Evolutionary conservation across 441 rosid genomes (phyloP), one percentile per base, ranked within the genome.

Genomic region (Bocquillonia castaneifolia): DNA sequence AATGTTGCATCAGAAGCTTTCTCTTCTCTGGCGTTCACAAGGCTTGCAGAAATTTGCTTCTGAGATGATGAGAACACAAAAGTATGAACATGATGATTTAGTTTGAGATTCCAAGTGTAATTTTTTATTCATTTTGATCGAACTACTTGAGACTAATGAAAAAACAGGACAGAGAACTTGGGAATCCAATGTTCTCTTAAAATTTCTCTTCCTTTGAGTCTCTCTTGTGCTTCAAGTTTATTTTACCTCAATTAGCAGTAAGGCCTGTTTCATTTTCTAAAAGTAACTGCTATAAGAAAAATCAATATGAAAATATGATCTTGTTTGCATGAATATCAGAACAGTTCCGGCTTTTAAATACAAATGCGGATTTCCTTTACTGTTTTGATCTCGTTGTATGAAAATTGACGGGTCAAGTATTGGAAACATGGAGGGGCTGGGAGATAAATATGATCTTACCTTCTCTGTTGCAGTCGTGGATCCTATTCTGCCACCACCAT

Each of bases 361-460:
- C 6, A 25, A 4, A 10, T 52, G 6, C 31, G 17, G 13, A 14
- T 47, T 63, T 63, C 32, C 8, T n/a, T 5, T 25, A 0, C 39
- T 20, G 29, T 51, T 18, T 13, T 25, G 40, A 1, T 31, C 34
- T 51, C 20, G 36, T 52, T 52, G 15, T 2, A 8, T 28, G 26
- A 63, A 63, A 29, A 50, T 18, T 36, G 23, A 36, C 5, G 9
- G 63, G 63, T 15, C 10, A 39, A 44, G 10, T 34, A 4, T 31
- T 12, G 57, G 3, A 17, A n/a, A 5, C 14, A 12, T 10, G 3
- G 7, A 26, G 3, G 7, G 45, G 29, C 8, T 12, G 42, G n/a
- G 0, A 48, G 17, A n/a, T 32, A 57, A 28, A 44, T 57, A 22
- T 44, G 20, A 31, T 36, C 84, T 76, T 50, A 90, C 93, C 91